These are phyloP conservation scores for Cryptococcus sp. DNA, from an alignment of 1,284 basidiomycete genomes.

Conservation along the genomic window DNA sequence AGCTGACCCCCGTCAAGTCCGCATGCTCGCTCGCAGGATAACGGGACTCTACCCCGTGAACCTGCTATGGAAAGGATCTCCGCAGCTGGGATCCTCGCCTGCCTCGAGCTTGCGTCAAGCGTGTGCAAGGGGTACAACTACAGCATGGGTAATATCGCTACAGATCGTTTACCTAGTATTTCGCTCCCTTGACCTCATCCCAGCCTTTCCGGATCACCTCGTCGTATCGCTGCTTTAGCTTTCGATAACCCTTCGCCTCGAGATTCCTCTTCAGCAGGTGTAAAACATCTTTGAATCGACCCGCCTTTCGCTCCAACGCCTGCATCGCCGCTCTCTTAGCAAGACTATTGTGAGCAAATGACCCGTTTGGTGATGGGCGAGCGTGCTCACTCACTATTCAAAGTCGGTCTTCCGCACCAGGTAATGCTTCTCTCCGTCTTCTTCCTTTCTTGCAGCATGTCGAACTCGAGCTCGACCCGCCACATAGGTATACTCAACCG, in stretches of 20 bases:
- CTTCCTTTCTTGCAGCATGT: conserved; percentile 22
- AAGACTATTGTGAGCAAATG: conserved; percentile 54
- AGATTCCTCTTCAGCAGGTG: conserved; percentile 18
- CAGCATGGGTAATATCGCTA: no score
- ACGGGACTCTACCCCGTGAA: no score
- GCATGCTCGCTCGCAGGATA: no score
- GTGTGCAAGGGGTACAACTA: no score
- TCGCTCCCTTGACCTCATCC: conserved; percentile 19
- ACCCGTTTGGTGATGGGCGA: no score
- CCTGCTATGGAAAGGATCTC: no score
- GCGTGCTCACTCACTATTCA: conserved; percentile 54
- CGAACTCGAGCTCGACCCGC: conserved; percentile 37
- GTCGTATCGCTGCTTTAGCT: background rate
- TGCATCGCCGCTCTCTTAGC: conserved; percentile 68
- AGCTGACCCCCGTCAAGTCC: no score
- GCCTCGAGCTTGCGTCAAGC: no score
- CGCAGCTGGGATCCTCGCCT: no score
- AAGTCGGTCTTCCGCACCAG: conserved; percentile 54
- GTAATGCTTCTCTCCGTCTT: conserved; percentile 20
- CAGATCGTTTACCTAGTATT: no score
- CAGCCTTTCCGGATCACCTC: conserved; percentile 4
- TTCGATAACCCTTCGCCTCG: conserved; percentile 3
- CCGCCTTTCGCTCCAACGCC: conserved; percentile 55
- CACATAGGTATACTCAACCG: conserved; percentile 35
- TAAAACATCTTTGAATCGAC: conserved; percentile 21